Base-by-base conservation (phyloP, 2,329 filamentous ascomycete genomes). In the Fusarium longipes region DNA sequence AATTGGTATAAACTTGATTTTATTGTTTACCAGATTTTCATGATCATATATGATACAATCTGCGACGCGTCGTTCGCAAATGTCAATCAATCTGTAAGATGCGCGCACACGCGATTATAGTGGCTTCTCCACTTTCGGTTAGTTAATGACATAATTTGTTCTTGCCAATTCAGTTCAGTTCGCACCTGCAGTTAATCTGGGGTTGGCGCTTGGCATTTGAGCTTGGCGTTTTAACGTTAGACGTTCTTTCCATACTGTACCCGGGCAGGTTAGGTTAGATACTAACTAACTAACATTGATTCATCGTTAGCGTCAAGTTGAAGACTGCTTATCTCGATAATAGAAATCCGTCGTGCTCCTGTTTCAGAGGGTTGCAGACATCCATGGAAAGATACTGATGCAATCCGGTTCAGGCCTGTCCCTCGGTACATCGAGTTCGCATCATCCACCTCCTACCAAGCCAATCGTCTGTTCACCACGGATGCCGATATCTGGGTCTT, bases 151-250 rank as follows among this genome's bases (percentile, higher is more conserved):
- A 64, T 63, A 63, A 52, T 35, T 25, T 11, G 9, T 17, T 7
- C 10, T 25, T 35, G 30, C 52, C 30, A 22, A 29, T 22, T 18
- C 10, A 40, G n/a, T n/a, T n/a, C n/a, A n/a, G n/a, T n/a, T n/a
- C n/a, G 55, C 51, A 57, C 58, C 63, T 57, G 51, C 51, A 64
- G 60, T 58, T 45, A 29, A 63, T 63, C 60, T 51, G 57, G 43
- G 36, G 39, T 63, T 51, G 25, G 39, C 33, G 33, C 60, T 58
- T 64, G 60, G 60, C 60, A 45, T 44, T 20, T 56, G 42, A 62
- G 49, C 42, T 63, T 63, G 36, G 58, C 58, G 22, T 55, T 38
- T 47, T 27, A 25, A 29, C 11, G 14, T n/a, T 47, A 43, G 40
- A 29, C 11, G 14, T n/a, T n/a, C n/a, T n/a, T n/a, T n/a, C n/a